Base-by-base conservation (phyloP, 805 yeast genomes). In the Pichia scutulata region DNA sequence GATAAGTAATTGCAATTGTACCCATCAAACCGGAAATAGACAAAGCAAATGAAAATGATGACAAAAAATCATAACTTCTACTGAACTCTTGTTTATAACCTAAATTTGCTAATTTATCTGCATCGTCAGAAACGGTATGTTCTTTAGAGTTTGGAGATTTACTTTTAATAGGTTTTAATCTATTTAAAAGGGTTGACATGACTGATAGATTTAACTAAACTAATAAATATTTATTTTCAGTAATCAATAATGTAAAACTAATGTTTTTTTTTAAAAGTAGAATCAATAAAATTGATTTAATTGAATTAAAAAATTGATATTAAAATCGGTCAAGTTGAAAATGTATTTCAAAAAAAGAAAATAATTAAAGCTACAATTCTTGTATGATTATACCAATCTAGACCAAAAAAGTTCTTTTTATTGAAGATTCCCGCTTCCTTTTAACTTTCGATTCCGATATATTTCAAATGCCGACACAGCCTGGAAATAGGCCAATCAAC, bases 1-100 rank as follows among this genome's bases (percentile, higher is more conserved):
- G 50, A 44, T 74, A 68, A 9, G 82, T 78, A 36, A 82, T 77
- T 12, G 84, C 71, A 36, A 80, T 75, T 39, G 84, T 78, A 14
- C 86, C 86, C 64, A 80, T 74, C 44, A 81, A 69, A 19, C 86
- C 86, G 63, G 83, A 81, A 55, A 81, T 80, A 26, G 83, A 77
- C 41, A 80, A 74, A 4, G 85, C 85, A 55, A 80, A 80, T 4
- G 84, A 82, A 56, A 77, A 81, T 9, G 83, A 81, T 43, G 82
- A 80, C 44, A 80, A 56, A 50, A 80, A 73, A 19, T 77, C 72
- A 65, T 80, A 82, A 46, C 71, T 74, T 62, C 88, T 74, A 52
- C 65, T 69, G 53, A 82, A 70, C 55, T 81, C 86, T 61, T 79
- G 83, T 60, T 77, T 77, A 59, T 81, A 82, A 18, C 87, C 88